These are phyloP conservation scores for Eimeria tenella DNA, from an alignment of 169 alveolate genomes.

Conservation along the genomic window DNA sequence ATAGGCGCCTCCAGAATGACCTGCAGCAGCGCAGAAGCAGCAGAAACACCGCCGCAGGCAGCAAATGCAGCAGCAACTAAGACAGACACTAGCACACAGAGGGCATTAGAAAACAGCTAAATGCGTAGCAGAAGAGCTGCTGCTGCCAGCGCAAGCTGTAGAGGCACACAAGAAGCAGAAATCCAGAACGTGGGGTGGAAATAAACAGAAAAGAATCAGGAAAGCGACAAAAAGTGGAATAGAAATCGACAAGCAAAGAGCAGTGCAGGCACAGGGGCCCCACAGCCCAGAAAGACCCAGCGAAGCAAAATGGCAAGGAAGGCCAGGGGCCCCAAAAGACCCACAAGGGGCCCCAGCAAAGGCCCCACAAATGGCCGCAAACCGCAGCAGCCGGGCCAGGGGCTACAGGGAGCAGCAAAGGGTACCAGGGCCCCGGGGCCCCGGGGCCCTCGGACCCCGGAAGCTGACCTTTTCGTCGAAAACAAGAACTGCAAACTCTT, in stretches of 20 bases:
- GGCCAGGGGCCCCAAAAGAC: too few species aligned
- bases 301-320: too few species aligned
- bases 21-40: background rate
- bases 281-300: too few species aligned
- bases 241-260: too few species aligned
- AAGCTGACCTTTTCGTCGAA: conserved; percentile 49
- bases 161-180: background rate
- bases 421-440: background rate
- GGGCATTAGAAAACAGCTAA: background rate
- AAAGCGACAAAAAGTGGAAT: too few species aligned
- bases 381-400: background rate
- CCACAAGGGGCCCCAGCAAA: too few species aligned
- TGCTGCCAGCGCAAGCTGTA: too few species aligned
- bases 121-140: too few species aligned
- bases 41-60: background rate
- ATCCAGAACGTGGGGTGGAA: background rate
- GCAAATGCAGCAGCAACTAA: background rate
- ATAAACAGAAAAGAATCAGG: background rate
- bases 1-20: conserved; percentile 56
- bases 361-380: background rate
- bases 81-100: background rate
- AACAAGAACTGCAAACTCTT: conserved; percentile 31
- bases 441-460: background rate
- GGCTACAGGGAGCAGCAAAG: background rate
- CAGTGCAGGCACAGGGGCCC: too few species aligned